These are phyloP conservation scores for Stephania yunnanensis DNA, from an alignment of 164 flowering plant genomes.

Conservation along the genomic window DNA sequence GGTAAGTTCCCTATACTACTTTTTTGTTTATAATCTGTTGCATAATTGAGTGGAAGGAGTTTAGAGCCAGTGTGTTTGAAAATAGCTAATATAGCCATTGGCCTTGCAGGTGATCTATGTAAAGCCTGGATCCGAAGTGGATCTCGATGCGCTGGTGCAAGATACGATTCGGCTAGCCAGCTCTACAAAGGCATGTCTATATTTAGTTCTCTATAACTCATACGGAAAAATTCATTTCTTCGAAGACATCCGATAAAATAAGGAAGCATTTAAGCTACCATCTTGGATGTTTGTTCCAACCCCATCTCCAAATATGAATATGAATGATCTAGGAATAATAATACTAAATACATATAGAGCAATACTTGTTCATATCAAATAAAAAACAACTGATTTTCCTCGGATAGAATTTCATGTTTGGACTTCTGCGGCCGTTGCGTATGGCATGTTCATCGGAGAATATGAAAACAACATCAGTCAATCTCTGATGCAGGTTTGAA, in stretches of 20 bases:
- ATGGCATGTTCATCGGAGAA: too few species aligned
- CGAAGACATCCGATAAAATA: too few species aligned
- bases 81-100: conserved; percentile 2
- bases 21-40: conserved; percentile 3
- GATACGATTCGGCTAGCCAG: conserved; percentile 67
- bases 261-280: neutral
- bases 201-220: neutral
- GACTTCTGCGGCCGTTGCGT: too few species aligned
- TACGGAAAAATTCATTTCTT: too few species aligned
- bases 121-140: conserved; percentile 76
- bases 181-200: conserved; percentile 43
- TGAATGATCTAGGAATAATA: too few species aligned
- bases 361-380: too few species aligned
- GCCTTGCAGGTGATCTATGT: conserved; percentile 72
- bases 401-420: too few species aligned
- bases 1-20: conserved; percentile 32
- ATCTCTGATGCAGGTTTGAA: too few species aligned
- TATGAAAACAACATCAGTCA: too few species aligned
- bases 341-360: too few species aligned
- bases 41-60: neutral
- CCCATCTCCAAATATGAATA: too few species aligned
- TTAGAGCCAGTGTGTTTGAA: neutral
- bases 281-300: neutral
- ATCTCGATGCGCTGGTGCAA: conserved; percentile 66
- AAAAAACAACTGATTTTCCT: too few species aligned